Conservation (phyloP, 257 asterid species). For the Salvia rosmarinus region DNA sequence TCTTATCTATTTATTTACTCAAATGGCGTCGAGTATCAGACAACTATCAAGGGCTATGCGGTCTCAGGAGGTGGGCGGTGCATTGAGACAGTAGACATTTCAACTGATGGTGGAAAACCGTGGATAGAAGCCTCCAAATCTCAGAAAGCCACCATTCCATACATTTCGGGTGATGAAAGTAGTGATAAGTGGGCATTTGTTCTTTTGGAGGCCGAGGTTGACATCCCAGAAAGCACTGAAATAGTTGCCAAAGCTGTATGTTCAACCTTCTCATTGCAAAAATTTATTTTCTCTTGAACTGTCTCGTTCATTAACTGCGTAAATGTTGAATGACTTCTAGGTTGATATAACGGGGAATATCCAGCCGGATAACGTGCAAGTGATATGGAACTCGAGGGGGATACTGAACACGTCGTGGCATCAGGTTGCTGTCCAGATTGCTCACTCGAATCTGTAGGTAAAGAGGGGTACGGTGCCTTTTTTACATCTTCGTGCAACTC, state of each 20-base stretch:
- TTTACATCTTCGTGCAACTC: too few species aligned
- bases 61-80: too few species aligned
- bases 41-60: too few species aligned
- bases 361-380: slow-evolving; percentile 77
- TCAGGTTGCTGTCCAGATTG: slow-evolving; percentile 59
- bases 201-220: slow-evolving; percentile 68
- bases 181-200: slow-evolving; percentile 93
- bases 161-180: slow-evolving; percentile 56
- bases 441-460: too few species aligned
- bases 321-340: slow-evolving; percentile 41
- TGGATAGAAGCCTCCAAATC: too few species aligned
- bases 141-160: too few species aligned
- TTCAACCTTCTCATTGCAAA: slow-evolving; percentile 14
- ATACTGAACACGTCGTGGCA: slow-evolving; percentile 91
- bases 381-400: slow-evolving; percentile 91
- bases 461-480: too few species aligned
- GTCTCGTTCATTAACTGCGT: not conserved
- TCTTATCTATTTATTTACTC: too few species aligned
- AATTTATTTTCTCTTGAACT: not conserved
- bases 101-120: too few species aligned
- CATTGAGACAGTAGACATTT: too few species aligned
- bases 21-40: too few species aligned
- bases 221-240: slow-evolving; percentile 55
- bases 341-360: slow-evolving; percentile 78
- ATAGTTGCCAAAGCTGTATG: slow-evolving; percentile 84